phyloP scores from a whole-genome alignment of 2,329 filamentous ascomycete species.

The Lasiodiplodia sp. region DNA sequence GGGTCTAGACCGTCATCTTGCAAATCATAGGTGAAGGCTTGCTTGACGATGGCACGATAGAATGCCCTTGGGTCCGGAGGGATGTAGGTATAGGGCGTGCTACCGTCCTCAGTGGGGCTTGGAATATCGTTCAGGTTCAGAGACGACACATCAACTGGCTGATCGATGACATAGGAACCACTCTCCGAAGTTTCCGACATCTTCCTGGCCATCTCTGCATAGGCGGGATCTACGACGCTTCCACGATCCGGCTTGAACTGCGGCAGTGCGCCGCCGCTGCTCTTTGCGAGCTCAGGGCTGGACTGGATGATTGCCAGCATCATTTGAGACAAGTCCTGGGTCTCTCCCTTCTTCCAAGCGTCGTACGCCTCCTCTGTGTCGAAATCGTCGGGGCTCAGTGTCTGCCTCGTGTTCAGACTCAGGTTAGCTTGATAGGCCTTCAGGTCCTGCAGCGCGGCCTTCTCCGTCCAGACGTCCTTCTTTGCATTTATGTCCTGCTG shows the following conservation, averaged over 20 bases:
- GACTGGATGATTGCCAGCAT: constrained; percentile 89
- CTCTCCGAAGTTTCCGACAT: constrained; percentile 53
- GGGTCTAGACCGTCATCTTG: constrained; percentile 61
- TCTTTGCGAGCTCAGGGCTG: constrained; percentile 84
- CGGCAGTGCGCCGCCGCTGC: constrained; percentile 68
- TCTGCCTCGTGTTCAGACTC: constrained; percentile 77
- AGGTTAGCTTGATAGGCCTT: constrained; percentile 93
- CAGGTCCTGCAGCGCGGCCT: constrained; percentile 86
- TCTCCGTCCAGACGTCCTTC: constrained; percentile 85
- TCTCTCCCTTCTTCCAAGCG: constrained; percentile 89
- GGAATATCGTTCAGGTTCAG: constrained; percentile 64
- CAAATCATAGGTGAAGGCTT: constrained; percentile 72
- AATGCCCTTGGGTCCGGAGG: constrained; percentile 82
- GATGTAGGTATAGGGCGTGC: constrained; percentile 84
- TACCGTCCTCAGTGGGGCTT: constrained; percentile 52
- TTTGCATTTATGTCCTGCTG: constrained; percentile 88
- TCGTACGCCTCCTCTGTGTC: constrained; percentile 88
- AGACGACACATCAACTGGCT: constrained; percentile 71
- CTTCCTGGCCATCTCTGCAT: constrained; percentile 56
- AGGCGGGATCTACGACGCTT: constrained; percentile 48
- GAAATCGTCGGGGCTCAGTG: constrained; percentile 85
- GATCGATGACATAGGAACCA: constrained; percentile 67
- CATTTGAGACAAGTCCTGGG: constrained; percentile 86
- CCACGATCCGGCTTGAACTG: constrained; percentile 58
- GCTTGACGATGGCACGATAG: constrained; percentile 82